Evolutionary conservation across 2,329 filamentous ascomycete genomes (phyloP), one percentile per base, ranked within the genome.

Genomic region (Clarireedia homoeocarpa): DNA sequence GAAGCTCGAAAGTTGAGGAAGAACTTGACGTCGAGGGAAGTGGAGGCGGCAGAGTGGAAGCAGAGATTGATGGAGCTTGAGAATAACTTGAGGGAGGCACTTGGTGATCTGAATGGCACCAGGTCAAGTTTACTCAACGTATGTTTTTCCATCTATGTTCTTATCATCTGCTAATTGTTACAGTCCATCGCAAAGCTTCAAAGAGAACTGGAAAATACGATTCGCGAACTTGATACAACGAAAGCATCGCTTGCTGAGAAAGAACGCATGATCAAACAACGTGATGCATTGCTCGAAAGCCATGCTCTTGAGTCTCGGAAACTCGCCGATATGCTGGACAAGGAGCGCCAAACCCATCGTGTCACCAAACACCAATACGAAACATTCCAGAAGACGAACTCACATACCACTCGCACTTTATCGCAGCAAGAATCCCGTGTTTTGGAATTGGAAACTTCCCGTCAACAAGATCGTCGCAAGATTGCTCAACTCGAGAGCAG

Each of bases 1-100:
- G 94, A 97, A 67, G 82, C 85, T 26, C 81, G 91, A 61, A 83
- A 82, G 66, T 76, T 97, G 62, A 86, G 89, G 67, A 94, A 95
- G 77, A 90, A 77, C 64, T 76, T 97, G 48, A 88, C 86, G 12
- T 85, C 84, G 49, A 85, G 90, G 54, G 91, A 97, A 70, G 86
- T 92, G 49, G 94, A 97, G 70, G 89, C 90, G 7, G 85, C 84
- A 9, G 88, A 91, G 62, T 96, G 89, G 88, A 95, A 94, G 74
- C 89, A 95, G 72, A 84, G 90, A 61, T 77, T 96, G 51, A 84
- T 90, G 70, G 91, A 96, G 71, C 79, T 97, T 54, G 94, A 97
- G 74, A 90, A 84, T 67, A 92, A 89, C 66, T 77, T 99, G 62
- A 82, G 91, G 45, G 88, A 92, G 67, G 88, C 90, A 4, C 78